Conservation (phyloP, 805 yeast genomes). For the Saccharomycopsis selenospora region DNA sequence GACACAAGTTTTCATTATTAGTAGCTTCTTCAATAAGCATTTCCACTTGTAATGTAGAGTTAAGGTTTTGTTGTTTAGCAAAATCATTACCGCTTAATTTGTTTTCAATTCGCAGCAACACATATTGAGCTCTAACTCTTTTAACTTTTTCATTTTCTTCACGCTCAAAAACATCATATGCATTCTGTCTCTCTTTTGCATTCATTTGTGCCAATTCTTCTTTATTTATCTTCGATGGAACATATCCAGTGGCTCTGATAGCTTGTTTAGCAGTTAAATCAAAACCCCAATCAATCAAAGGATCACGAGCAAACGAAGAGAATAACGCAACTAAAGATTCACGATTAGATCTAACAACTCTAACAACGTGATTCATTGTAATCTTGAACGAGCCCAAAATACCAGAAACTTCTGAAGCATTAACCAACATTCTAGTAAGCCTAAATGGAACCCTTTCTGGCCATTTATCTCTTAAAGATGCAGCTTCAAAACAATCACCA, state of each 20-base stretch:
- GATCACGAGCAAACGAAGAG: conserved; percentile 98
- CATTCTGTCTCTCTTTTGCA: conserved; percentile 19
- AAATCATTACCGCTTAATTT: conserved; percentile 93
- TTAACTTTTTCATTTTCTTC: conserved; percentile 68
- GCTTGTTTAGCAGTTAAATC: conserved; percentile 80
- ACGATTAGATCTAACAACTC: conserved; percentile 84
- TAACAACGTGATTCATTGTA: conserved; percentile 95
- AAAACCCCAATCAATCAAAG: conserved; percentile 97
- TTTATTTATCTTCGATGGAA: conserved; percentile 65
- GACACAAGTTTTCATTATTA: conserved; percentile 90
- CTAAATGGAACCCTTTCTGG: conserved; percentile 98
- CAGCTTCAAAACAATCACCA: conserved; percentile 99
- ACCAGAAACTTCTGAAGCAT: conserved; percentile 99
- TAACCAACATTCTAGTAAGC: conserved; percentile 90
- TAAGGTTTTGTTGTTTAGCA: conserved; percentile 58
- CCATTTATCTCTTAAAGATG: conserved; percentile 89
- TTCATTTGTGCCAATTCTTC: conserved; percentile 60
- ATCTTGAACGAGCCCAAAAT: conserved; percentile 96
- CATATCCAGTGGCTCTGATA: conserved; percentile 65
- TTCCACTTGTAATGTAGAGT: conserved; percentile 87
- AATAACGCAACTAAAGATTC: conserved; percentile 96
- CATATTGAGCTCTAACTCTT: conserved; percentile 79
- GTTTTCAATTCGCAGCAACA: conserved; percentile 81
- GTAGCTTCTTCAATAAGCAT: conserved; percentile 93
- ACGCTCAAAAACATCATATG: conserved; percentile 67